Evolutionary conservation across 768 basidiomycete species (phyloP), one percentile per base, ranked within the genome.

Genomic region (Suillus americanus): DNA sequence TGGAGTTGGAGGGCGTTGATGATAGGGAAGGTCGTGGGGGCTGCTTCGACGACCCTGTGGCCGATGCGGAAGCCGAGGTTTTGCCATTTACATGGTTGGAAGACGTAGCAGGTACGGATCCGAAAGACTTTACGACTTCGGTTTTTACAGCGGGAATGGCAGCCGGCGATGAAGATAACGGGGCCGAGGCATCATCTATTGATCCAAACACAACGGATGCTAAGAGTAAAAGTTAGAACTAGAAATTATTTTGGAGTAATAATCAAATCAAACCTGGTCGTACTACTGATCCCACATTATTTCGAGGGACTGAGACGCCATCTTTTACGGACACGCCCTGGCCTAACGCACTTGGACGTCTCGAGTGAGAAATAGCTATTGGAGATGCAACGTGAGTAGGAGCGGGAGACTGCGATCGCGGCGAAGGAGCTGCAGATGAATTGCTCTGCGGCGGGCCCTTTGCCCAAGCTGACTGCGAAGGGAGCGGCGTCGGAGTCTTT

Each of bases 391-490:
- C 75, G 75, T 77, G 83, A 50, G 85, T 74, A 23, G 84, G 86
- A 63, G 86, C 89, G 69, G 91, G 90, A 66, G 91, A 91, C 79
- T 92, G 89, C 56, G 92, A 88, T 77, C 91, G 89, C 64, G 89
- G 83, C 66, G 89, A 84, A 64, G 89, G 75, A 59, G 79, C 77
- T 65, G 80, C 79, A 62, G 85, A 78, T 65, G 87, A 76, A 14
- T 64, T 75, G 67, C 70, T 79, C 69, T 85, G 84, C 63, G 94
- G 93, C 60, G 94, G 94, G 77, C 94, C 93, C 84, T 80, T 90
- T 80, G 91, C 81, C 94, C 94, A 97, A 83, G 92, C 94, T 79
- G 92, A 93, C 84, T 88, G 86, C 82, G 83, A 76, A 77, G 89
- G 80, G 81, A 89, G 87, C 85, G 82, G 86, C 81, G 86, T 77